Evolutionary conservation across 176 grass and related monocot species (phyloP).

Genomic region (Oropetium thomaeum): DNA sequence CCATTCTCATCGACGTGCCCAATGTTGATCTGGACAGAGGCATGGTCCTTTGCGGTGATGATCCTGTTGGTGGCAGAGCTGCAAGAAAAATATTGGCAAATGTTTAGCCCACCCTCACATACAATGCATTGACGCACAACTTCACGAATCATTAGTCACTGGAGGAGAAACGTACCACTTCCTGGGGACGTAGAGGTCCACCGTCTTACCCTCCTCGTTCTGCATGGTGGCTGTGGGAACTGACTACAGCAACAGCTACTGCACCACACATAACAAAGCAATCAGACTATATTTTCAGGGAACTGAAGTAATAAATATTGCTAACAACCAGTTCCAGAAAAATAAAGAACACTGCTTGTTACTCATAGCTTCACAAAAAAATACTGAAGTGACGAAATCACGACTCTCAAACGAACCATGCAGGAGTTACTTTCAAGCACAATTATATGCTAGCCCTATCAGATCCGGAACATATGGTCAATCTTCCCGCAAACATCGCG

Average conservation of each 20-base stretch:
- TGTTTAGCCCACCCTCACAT: background rate
- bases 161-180: conserved; percentile 29
- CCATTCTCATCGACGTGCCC: conserved; percentile 80
- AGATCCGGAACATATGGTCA: background rate
- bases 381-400: background rate
- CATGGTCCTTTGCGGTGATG: conserved; percentile 70
- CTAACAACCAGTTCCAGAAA: background rate
- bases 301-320: too few relatives aligned
- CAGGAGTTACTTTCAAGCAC: background rate
- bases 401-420: background rate
- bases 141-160: background rate
- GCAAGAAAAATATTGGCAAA: conserved; percentile 1
- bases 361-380: background rate
- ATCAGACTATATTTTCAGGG: too few relatives aligned
- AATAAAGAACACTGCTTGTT: background rate
- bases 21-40: conserved; percentile 83
- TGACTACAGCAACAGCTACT: conserved; percentile 32
- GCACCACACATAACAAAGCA: background rate
- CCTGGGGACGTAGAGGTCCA: conserved; percentile 85
- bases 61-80: conserved; percentile 84
- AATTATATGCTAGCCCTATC: background rate
- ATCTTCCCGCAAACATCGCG: background rate
- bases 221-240: conserved; percentile 38
- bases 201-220: conserved; percentile 72
- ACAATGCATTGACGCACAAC: background rate